These are phyloP conservation scores for Knufia fluminis DNA, from an alignment of 2,329 filamentous ascomycete genomes.

Conservation along the genomic window DNA sequence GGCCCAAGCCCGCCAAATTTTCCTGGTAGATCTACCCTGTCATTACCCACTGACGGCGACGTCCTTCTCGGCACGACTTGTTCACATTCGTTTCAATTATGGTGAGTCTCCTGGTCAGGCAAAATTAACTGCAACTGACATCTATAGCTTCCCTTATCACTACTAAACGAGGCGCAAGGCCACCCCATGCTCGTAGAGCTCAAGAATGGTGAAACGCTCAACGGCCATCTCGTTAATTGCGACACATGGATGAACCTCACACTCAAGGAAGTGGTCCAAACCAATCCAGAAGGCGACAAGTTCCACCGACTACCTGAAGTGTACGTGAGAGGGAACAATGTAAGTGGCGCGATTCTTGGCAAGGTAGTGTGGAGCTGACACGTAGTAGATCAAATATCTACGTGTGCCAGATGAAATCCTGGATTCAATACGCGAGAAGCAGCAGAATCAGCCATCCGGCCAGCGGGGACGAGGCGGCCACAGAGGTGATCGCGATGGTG, in stretches of 20 bases:
- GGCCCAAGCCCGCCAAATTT: not conserved
- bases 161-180: slow-evolving; percentile 91
- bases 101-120: not conserved
- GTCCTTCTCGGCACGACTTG: not conserved
- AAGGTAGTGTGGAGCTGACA: not conserved
- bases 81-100: not conserved
- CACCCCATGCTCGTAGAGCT: slow-evolving; percentile 97
- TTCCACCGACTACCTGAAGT: slow-evolving; percentile 88
- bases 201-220: slow-evolving; percentile 94
- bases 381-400: slow-evolving; percentile 83
- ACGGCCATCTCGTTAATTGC: slow-evolving; percentile 91
- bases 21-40: not conserved
- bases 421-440: slow-evolving; percentile 85
- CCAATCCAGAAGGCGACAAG: slow-evolving; percentile 86
- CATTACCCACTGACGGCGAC: not conserved
- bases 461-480: slow-evolving; percentile 34
- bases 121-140: not conserved
- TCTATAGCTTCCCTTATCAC: slow-evolving; percentile 56
- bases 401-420: slow-evolving; percentile 95
- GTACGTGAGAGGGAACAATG: slow-evolving; percentile 96
- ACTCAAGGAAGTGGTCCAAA: slow-evolving; percentile 93
- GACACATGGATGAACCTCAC: slow-evolving; percentile 99
- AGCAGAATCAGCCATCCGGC: slow-evolving; percentile 47
- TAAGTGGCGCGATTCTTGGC: slow-evolving; percentile 36
- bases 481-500: slow-evolving; percentile 27